Evolutionary conservation across 331 rosid species (phyloP).

Genomic region (Quercus tomentella): DNA sequence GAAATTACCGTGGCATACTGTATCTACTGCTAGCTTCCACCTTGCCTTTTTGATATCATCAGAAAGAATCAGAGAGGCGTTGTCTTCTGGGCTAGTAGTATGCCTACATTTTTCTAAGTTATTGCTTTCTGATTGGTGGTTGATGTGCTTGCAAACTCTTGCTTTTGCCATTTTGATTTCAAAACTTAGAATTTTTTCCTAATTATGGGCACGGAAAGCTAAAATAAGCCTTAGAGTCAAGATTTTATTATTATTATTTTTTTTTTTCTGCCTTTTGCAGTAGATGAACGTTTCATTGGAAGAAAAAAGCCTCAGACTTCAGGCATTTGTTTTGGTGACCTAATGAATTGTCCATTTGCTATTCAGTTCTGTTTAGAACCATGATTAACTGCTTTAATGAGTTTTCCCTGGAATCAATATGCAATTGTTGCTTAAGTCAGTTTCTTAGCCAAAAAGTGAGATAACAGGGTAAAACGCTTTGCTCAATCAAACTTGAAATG

Average conservation of each 20-base stretch:
- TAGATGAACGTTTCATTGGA: background rate
- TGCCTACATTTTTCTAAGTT: background rate
- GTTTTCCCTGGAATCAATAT: too few species aligned
- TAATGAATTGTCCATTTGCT: too few species aligned
- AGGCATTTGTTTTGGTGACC: too few species aligned
- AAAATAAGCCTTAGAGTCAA: too few species aligned
- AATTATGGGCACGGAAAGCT: background rate
- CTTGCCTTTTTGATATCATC: background rate
- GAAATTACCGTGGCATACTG: conserved; percentile 13
- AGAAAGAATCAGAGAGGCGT: background rate
- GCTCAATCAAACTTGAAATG: too few species aligned
- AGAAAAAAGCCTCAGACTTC: too few species aligned
- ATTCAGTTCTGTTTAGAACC: too few species aligned
- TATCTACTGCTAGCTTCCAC: conserved; percentile 1
- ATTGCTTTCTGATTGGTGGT: background rate
- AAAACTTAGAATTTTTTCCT: background rate
- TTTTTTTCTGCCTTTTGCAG: background rate
- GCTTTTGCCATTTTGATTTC: background rate
- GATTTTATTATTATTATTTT: too few species aligned
- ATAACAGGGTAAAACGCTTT: too few species aligned
- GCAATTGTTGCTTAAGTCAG: too few species aligned
- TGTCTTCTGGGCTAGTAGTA: background rate
- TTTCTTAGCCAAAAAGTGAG: too few species aligned
- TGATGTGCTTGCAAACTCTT: background rate
- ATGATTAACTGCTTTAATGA: too few species aligned